These are phyloP conservation scores for Serendipita sp. DNA, from an alignment of 768 basidiomycete species.

Conservation along the genomic window DNA sequence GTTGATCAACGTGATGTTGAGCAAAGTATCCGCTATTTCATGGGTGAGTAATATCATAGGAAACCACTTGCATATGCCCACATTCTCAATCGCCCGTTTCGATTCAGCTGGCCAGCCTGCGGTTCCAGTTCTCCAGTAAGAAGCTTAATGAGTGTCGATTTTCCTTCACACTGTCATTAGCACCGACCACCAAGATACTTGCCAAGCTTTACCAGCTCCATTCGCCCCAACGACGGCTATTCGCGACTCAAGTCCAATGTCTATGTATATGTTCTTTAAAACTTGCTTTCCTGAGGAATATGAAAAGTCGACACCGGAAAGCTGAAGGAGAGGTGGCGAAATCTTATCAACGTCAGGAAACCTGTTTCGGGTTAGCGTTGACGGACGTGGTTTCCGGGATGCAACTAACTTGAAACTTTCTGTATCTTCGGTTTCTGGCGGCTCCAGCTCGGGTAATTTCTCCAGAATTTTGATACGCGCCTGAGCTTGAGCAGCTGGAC, in stretches of 20 bases:
- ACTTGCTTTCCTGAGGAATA: slow-evolving; percentile 65
- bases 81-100: slow-evolving; percentile 86
- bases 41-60: slow-evolving; percentile 5
- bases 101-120: slow-evolving; percentile 58
- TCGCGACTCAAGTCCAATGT: slow-evolving; percentile 85
- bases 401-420: slow-evolving; percentile 68
- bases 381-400: background rate
- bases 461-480: slow-evolving; percentile 55
- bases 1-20: slow-evolving; percentile 90
- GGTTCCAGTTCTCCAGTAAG: slow-evolving; percentile 72
- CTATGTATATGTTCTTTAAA: slow-evolving; percentile 66
- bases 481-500: slow-evolving; percentile 70
- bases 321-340: slow-evolving; percentile 84
- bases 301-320: slow-evolving; percentile 80
- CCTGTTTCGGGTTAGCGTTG: slow-evolving; percentile 15
- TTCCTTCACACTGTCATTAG: slow-evolving; percentile 49
- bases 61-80: slow-evolving; percentile 21
- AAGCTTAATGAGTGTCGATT: slow-evolving; percentile 93
- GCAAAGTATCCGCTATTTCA: slow-evolving; percentile 65
- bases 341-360: slow-evolving; percentile 97
- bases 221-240: slow-evolving; percentile 71
- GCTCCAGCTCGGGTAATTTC: slow-evolving; percentile 85
- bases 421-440: slow-evolving; percentile 81
- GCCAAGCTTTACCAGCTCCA: slow-evolving; percentile 10
- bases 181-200: background rate